These are phyloP conservation scores for Aureobasidium sp. DNA, from an alignment of 2,329 filamentous ascomycete genomes.

Conservation along the genomic window DNA sequence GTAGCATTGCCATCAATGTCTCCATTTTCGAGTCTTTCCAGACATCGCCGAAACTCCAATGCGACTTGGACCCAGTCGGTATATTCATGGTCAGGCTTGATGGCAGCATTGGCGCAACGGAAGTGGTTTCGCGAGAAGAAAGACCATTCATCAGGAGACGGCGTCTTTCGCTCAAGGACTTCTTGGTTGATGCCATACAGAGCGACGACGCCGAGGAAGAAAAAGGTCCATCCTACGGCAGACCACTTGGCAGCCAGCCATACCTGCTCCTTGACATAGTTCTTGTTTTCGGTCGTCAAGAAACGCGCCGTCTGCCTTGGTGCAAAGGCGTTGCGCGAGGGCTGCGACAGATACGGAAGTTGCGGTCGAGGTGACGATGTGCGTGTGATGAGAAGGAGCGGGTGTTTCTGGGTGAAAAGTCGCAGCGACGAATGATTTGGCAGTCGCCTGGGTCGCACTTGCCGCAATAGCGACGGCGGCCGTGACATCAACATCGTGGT, in stretches of 20 bases:
- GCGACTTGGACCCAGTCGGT: constrained; percentile 64
- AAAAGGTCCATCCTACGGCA: constrained; percentile 56
- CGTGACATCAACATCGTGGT: neutral
- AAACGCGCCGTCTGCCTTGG: constrained; percentile 54
- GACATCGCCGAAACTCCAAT: constrained; percentile 50
- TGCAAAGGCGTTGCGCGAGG: constrained; percentile 34
- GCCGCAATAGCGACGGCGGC: constrained; percentile 22
- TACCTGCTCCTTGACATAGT: constrained; percentile 64
- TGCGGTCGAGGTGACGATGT: constrained; percentile 50
- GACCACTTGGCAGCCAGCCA: constrained; percentile 63
- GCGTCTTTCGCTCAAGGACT: constrained; percentile 64
- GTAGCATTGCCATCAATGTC: constrained; percentile 55
- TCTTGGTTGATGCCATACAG: constrained; percentile 66
- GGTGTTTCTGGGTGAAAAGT: constrained; percentile 53
- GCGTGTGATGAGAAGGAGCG: constrained; percentile 45
- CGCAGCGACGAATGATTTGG: constrained; percentile 28
- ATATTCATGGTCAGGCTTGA: constrained; percentile 50
- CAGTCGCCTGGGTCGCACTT: constrained; percentile 21
- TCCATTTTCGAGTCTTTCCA: constrained; percentile 63
- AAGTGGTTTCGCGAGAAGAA: constrained; percentile 62
- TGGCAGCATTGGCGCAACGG: constrained; percentile 47
- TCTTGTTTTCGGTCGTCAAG: constrained; percentile 70
- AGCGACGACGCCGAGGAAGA: constrained; percentile 54
- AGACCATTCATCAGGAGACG: constrained; percentile 76
- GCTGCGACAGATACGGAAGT: constrained; percentile 57